phyloP scores from a whole-genome alignment of 441 rosid species.

The Cnidoscolus chayamansa region DNA sequence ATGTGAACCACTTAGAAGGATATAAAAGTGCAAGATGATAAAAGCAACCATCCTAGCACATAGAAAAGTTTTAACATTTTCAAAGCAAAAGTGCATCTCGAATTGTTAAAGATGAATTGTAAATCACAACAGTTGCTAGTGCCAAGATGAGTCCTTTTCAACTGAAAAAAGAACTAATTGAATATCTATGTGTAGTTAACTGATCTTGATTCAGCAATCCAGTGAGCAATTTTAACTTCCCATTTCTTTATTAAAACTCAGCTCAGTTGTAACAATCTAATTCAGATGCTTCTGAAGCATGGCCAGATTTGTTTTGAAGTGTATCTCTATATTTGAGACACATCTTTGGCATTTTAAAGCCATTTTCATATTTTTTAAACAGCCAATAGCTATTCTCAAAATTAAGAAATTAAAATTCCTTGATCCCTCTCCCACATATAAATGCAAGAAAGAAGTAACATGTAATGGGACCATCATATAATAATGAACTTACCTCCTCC shows the following conservation, averaged over 20 bases:
- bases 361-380: no score
- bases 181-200: background rate
- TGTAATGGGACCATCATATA: conserved; percentile 20
- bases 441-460: background rate
- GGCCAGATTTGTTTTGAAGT: background rate
- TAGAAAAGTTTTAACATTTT: background rate
- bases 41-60: no score
- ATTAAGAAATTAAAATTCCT: background rate
- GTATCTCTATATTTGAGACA: background rate
- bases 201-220: background rate
- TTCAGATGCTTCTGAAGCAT: background rate
- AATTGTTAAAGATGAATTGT: background rate
- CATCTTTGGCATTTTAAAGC: background rate
- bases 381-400: no score
- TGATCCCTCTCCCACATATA: background rate
- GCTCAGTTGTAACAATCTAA: background rate
- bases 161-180: background rate
- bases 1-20: background rate
- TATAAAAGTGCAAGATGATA: no score
- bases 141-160: background rate
- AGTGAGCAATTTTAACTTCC: background rate
- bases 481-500: conserved; percentile 68
- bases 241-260: background rate
- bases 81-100: background rate
- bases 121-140: background rate